These are phyloP conservation scores for Populus hybrid DNA, from an alignment of 441 rosid species.

Conservation along the genomic window DNA sequence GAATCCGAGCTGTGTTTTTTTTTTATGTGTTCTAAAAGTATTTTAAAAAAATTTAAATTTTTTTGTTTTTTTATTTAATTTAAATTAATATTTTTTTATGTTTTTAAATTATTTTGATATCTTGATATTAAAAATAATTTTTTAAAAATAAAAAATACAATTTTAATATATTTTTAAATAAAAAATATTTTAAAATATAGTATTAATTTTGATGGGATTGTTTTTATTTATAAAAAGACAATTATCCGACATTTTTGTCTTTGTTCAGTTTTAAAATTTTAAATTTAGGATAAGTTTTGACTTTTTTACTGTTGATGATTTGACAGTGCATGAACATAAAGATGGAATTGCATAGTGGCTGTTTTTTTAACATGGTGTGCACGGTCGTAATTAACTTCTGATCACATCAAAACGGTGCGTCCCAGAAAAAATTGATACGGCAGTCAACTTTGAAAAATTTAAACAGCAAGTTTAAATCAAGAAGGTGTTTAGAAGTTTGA, in stretches of 20 bases:
- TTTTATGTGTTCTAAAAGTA: no score
- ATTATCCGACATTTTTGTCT: neutral
- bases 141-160: no score
- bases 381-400: neutral
- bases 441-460: neutral
- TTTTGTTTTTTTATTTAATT: no score
- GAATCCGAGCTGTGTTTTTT: neutral
- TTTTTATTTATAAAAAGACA: no score
- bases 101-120: no score
- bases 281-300: neutral
- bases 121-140: no score
- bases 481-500: no score
- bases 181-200: no score
- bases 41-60: no score
- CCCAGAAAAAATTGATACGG: neutral
- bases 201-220: neutral
- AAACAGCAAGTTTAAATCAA: neutral
- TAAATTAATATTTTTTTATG: no score
- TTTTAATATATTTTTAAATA: slow-evolving; percentile 35
- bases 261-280: neutral
- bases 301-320: neutral
- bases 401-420: neutral
- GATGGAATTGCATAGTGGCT: neutral
- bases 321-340: neutral
- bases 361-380: neutral